A percentile compares a stretch with the other conserved stretches of the same genome.
These are phyloP conservation scores for Inga oerstediana DNA, from an alignment of 306 rosid species.

Conservation along the genomic window DNA sequence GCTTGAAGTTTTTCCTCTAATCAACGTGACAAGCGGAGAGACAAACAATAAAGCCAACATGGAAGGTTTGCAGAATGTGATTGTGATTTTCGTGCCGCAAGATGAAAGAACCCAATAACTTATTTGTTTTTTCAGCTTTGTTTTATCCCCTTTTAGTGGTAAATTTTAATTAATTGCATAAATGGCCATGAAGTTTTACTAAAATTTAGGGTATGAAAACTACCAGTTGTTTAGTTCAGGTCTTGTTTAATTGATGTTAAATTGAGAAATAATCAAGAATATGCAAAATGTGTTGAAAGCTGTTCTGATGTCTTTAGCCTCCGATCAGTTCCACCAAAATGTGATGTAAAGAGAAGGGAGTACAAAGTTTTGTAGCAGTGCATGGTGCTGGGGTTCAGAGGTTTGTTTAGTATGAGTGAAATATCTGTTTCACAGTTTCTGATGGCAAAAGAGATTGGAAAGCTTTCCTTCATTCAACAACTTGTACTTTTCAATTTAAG, in stretches of 20 bases:
- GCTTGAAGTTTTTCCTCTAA: background rate
- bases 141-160: background rate
- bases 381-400: background rate
- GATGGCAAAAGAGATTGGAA: background rate
- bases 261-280: constrained; percentile 13
- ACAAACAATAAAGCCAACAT: background rate
- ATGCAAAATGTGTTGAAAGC: background rate
- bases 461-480: background rate
- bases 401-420: background rate
- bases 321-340: background rate
- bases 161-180: background rate
- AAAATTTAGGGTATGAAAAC: constrained; percentile 10
- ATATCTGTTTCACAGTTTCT: background rate
- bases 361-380: background rate
- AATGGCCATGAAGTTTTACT: background rate
- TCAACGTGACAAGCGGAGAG: background rate
- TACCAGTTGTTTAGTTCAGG: constrained; percentile 10
- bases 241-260: background rate
- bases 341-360: background rate
- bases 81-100: background rate
- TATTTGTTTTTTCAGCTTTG: background rate
- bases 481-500: background rate
- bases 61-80: background rate
- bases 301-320: constrained; percentile 6
- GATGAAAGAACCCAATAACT: background rate